Evolutionary conservation across 768 basidiomycete species (phyloP).

Genomic region (Cyclocybe cylindracea): DNA sequence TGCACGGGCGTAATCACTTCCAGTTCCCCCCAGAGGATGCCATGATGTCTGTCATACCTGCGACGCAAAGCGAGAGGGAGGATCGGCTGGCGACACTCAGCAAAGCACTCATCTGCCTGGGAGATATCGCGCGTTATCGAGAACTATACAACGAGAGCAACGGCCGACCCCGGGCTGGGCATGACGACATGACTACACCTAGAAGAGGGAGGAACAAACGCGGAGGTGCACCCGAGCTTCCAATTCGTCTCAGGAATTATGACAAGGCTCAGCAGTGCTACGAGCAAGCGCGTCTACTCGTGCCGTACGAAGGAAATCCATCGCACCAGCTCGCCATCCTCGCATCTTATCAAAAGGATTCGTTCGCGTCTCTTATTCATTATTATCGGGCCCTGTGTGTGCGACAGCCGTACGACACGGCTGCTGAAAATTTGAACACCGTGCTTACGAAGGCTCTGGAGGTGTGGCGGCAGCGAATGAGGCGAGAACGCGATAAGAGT

Average conservation of each 20-base stretch:
- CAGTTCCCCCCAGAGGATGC: constrained; percentile 64
- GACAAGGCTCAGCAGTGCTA: constrained; percentile 80
- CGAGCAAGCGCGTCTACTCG: constrained; percentile 77
- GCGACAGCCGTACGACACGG: constrained; percentile 82
- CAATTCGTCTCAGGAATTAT: constrained; percentile 66
- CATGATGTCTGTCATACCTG: constrained; percentile 33
- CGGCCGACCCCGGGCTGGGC: constrained; percentile 65
- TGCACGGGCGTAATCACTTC: constrained; percentile 50
- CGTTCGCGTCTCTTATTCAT: constrained; percentile 78
- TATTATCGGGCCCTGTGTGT: constrained; percentile 94
- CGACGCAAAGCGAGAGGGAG: constrained; percentile 54
- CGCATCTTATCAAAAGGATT: constrained; percentile 79
- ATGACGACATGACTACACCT: constrained; percentile 50
- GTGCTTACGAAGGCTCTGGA: constrained; percentile 69
- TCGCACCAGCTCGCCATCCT: constrained; percentile 97
- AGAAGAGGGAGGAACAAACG: constrained; percentile 48
- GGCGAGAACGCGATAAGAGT: constrained; percentile 37
- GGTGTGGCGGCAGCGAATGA: constrained; percentile 48
- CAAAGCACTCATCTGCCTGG: constrained; percentile 89
- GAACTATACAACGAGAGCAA: constrained; percentile 84
- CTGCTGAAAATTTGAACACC: constrained; percentile 79
- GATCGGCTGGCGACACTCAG: constrained; percentile 74
- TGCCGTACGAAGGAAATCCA: constrained; percentile 90
- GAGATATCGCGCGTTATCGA: constrained; percentile 92
- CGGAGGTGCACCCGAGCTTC: constrained; percentile 48